These are phyloP conservation scores for Corchorus capsularis DNA, from an alignment of 345 rosid species.

Conservation along the genomic window DNA sequence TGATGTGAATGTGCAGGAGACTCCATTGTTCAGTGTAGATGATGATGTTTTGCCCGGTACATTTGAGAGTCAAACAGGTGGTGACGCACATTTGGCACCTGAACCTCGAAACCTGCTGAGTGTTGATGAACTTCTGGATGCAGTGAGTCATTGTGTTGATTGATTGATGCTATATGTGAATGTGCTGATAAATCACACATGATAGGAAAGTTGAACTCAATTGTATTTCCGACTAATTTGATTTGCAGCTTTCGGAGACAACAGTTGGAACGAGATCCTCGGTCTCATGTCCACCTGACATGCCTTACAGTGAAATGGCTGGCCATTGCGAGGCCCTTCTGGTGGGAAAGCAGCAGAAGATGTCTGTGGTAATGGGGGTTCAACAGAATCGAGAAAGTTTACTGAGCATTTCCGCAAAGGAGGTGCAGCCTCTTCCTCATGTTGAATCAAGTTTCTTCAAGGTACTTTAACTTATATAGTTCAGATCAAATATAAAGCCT, in stretches of 20 bases:
- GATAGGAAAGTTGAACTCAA: not conserved
- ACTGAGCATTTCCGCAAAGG: conserved; percentile 24
- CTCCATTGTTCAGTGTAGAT: conserved; percentile 36
- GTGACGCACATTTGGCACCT: conserved; percentile 25
- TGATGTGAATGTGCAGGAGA: conserved; percentile 39
- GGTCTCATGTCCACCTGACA: conserved; percentile 50
- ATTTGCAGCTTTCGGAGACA: conserved; percentile 55
- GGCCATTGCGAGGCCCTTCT: conserved; percentile 73
- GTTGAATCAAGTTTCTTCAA: conserved; percentile 18
- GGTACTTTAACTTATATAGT: conserved; percentile 2
- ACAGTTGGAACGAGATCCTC: conserved; percentile 55
- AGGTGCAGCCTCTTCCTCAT: conserved; percentile 23
- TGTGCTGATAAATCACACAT: not conserved
- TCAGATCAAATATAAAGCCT: not conserved
- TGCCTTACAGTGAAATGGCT: conserved; percentile 71
- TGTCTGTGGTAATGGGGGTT: conserved; percentile 51
- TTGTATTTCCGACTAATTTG: not conserved
- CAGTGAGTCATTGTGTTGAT: conserved; percentile 42
- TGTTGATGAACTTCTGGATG: conserved; percentile 57
- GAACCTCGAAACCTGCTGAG: conserved; percentile 49
- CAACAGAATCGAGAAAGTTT: conserved; percentile 40
- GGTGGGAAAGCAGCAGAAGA: conserved; percentile 65
- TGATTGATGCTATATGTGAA: not conserved
- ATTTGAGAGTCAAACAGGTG: conserved; percentile 42
- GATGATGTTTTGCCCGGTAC: conserved; percentile 36